A percentile compares a stretch with the other conserved stretches of the same genome.
These are phyloP conservation scores for Lathyrus sativus DNA, from an alignment of 306 rosid genomes.

Conservation along the genomic window DNA sequence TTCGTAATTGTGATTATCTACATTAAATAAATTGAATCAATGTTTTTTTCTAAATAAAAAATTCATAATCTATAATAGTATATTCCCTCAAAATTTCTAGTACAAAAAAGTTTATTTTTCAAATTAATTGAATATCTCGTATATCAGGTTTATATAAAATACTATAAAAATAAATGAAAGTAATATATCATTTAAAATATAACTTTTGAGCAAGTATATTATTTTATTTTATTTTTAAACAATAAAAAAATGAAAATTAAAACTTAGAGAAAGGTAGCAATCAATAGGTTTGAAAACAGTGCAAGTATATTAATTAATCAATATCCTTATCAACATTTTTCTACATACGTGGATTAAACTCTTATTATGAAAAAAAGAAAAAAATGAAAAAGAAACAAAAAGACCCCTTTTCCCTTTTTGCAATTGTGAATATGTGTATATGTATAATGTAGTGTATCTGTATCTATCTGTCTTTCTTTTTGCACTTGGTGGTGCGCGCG, in stretches of 20 bases:
- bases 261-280: not conserved
- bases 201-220: not conserved
- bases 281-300: conserved; percentile 1
- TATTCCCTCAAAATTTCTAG: too few relatives aligned
- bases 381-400: not conserved
- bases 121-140: too few relatives aligned
- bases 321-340: not conserved
- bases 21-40: too few relatives aligned
- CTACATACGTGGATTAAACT: not conserved
- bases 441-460: not conserved
- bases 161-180: too few relatives aligned
- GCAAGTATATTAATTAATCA: not conserved
- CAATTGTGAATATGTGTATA: not conserved
- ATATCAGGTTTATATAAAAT: too few relatives aligned
- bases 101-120: too few relatives aligned
- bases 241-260: too few relatives aligned
- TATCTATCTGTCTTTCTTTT: not conserved
- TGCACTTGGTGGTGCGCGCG: conserved; percentile 30
- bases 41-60: too few relatives aligned
- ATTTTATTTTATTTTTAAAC: not conserved
- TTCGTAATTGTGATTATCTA: too few relatives aligned
- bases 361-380: not conserved
- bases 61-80: too few relatives aligned
- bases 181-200: too few relatives aligned
- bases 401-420: not conserved